Evolutionary conservation across 345 rosid genomes (phyloP), one percentile per base, ranked within the genome.

Genomic region (Kernera saxatilis): DNA sequence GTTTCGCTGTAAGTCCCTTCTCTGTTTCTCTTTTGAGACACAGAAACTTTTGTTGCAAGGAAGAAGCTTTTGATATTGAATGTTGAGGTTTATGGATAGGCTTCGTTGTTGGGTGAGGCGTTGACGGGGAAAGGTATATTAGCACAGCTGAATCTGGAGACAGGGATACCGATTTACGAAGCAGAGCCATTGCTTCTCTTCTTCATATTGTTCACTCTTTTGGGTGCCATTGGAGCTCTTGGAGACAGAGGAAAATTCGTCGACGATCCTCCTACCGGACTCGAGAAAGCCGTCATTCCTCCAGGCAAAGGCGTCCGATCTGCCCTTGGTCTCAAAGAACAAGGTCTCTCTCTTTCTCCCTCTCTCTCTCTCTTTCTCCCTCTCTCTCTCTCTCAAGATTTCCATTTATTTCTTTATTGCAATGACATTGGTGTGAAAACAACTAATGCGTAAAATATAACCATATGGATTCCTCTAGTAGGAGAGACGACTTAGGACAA

Each of bases 101-200:
- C 98, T 22, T 93, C 98, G 0, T 70, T 93, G 79, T 18, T 93
- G 53, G 98, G 98, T 22, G 98, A 93, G 80, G 98, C 74, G 1
- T 8, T 93, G 56, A 93, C 98, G 1, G 98, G 98, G 26, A 91
- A 93, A 80, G 98, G 98, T 58, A 93, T 93, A 50, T 80, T 93
- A 30, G 52, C 97, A 27, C 97, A 93, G 67, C 26, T 91, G 75
- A 93, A 93, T 62, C 62, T 91, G 5, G 98, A 93, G 80, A 93
- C 97, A 3, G 98, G 98, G 66, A 79, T 93, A 62, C 98, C 98
- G 0, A 89, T 93, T 48, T 87, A 93, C 71, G 98, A 93, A 77
- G 98, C 98, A 6, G 98, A 93, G 69, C 98, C 98, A 9, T 88
- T 93, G 68, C 94, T 93, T 51, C 86, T 93, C 9, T 93, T 93